phyloP scores from a whole-genome alignment of 352 stramenopile species.

The Pilasporangium apinafurcum region DNA sequence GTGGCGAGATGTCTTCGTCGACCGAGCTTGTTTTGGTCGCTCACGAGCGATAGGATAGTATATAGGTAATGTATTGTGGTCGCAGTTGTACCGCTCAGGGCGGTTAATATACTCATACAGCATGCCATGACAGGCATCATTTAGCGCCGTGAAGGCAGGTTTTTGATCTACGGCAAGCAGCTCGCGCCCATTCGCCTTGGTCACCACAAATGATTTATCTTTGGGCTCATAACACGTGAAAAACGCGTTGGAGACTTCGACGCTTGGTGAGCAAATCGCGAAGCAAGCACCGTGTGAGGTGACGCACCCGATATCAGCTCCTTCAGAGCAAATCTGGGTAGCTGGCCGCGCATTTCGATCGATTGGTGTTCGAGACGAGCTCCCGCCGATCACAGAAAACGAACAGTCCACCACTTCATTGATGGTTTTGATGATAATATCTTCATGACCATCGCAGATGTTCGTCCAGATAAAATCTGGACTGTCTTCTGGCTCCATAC shows the following conservation, averaged over 20 bases:
- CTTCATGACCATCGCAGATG: constrained; percentile 47
- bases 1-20: constrained; percentile 38
- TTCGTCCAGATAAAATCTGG: constrained; percentile 81
- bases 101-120: constrained; percentile 54
- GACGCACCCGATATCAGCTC: constrained; percentile 46
- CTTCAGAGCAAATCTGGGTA: constrained; percentile 77
- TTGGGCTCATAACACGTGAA: constrained; percentile 84
- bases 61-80: constrained; percentile 53
- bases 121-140: constrained; percentile 71
- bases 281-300: constrained; percentile 67
- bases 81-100: constrained; percentile 58
- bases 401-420: constrained; percentile 76
- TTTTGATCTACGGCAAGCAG: constrained; percentile 63
- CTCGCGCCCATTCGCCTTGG: constrained; percentile 53
- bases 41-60: constrained; percentile 71
- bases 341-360: constrained; percentile 12
- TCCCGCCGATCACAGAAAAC: constrained; percentile 56
- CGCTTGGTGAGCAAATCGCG: constrained; percentile 71
- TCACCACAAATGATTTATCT: constrained; percentile 60
- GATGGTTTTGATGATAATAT: constrained; percentile 51
- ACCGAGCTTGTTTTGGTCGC: constrained; percentile 18
- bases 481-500: constrained; percentile 67
- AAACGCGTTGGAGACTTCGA: constrained; percentile 68
- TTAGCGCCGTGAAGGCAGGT: constrained; percentile 61
- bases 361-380: constrained; percentile 22